Percentiles rank a stretch among this genome's conserved stretches.
Conservation (phyloP, 208 protist genomes). For the Novymonas esmeraldas region DNA sequence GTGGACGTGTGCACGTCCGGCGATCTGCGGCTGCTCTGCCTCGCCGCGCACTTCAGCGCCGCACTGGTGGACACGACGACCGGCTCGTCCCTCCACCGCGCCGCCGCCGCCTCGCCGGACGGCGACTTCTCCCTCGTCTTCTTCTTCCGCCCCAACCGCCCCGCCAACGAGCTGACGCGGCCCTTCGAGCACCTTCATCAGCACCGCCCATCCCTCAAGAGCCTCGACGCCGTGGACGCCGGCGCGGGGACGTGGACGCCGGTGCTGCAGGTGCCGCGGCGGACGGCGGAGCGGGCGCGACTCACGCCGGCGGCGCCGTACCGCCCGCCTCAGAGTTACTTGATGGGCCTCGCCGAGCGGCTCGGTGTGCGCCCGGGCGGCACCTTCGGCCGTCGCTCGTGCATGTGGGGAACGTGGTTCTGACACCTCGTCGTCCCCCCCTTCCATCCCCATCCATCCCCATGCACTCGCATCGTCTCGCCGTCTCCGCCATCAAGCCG, state of each 20-base stretch:
- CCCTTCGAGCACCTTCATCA: constrained; percentile 78
- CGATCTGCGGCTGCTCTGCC: constrained; percentile 82
- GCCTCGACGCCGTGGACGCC: constrained; percentile 21
- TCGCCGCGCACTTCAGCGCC: constrained; percentile 57
- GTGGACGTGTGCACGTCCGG: constrained; percentile 69
- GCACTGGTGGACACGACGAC: constrained; percentile 34
- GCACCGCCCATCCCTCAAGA: constrained; percentile 48
- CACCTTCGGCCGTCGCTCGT: constrained; percentile 77
- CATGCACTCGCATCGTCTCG: no score
- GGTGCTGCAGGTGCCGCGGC: constrained; percentile 58
- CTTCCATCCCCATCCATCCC: neutral
- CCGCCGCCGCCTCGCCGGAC: constrained; percentile 11
- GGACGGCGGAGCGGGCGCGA: constrained; percentile 20
- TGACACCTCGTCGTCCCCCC: constrained; percentile 10
- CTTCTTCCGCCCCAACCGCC: constrained; percentile 84
- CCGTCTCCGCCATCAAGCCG: no score
- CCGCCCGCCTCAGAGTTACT: constrained; percentile 77
- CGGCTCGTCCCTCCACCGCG: constrained; percentile 35
- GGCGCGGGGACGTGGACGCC: constrained; percentile 44
- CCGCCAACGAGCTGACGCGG: constrained; percentile 73
- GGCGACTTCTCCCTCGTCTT: constrained; percentile 73
- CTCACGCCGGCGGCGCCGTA: constrained; percentile 62
- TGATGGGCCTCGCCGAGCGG: constrained; percentile 88
- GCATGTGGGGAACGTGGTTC: constrained; percentile 93
- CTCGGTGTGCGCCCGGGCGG: constrained; percentile 77